Evolutionary conservation across 2,329 filamentous ascomycete species (phyloP), one percentile per base, ranked within the genome.

Genomic region (Colletotrichum kahawae): DNA sequence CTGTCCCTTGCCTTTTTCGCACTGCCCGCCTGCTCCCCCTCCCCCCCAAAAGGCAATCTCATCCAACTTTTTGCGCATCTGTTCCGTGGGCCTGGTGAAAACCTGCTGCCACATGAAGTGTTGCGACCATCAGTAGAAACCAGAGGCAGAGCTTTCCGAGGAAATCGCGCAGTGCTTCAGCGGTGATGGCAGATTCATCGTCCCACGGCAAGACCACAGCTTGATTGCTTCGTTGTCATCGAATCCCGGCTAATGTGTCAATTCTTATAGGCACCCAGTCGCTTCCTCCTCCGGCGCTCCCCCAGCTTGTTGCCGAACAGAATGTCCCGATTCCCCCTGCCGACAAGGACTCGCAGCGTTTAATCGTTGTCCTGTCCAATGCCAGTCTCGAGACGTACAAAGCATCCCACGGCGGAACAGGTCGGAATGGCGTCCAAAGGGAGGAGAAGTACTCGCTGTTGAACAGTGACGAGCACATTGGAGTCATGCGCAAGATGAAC

Each of bases 401-500:
- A 84, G 95, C 97, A 1, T 94, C 95, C 24, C 93, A 95, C 79
- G 93, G 93, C 76, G 91, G 93, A 84, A 90, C 82, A 84, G 91
- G 83, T 86, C 93, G 86, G 85, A 92, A 83, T 88, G 89, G 92
- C 36, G 87, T 90, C 73, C 91, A 92, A 76, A 92, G 94, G 67
- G 96, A 98, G 81, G 96, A 98, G 84, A 98, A 98, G 85, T 99
- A 98, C 86, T 98, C 96, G 76, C 89, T 99, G 67, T 92, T 99
- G 82, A 99, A 99, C 89, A 98, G 96, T 85, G 97, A 99, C 83
- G 97, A 99, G 86, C 97, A 99, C 84, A 99, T 99, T 79, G 97
- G 97, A 77, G 94, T 98, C 78, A 98, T 99, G 95, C 94, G 97
- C 82, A 99, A 98, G 89, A 98, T 98, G 96, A 98, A 98, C 84